These are phyloP conservation scores for Asclepias syriaca DNA, from an alignment of 257 asterid species.

Conservation along the genomic window DNA sequence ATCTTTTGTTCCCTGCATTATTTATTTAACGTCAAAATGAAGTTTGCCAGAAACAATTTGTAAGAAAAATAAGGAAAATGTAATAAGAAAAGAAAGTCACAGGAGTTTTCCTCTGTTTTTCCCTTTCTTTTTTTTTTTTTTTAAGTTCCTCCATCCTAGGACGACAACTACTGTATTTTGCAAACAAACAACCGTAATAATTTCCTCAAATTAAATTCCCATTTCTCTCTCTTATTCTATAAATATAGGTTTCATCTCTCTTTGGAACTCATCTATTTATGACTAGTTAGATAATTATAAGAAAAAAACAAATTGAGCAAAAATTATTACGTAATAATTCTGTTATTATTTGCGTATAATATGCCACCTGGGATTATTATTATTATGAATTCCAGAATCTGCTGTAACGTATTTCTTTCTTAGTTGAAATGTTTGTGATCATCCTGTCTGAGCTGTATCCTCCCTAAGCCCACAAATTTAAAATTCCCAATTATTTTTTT, in stretches of 20 bases:
- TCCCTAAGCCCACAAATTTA: neutral
- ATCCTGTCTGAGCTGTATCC: conserved; percentile 8
- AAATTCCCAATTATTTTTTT: neutral
- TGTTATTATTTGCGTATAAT: no score
- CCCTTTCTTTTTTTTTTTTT: no score
- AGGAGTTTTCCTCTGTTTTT: conserved; percentile 5
- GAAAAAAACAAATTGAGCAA: no score
- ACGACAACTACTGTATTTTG: neutral
- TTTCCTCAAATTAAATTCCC: no score
- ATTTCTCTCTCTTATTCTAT: no score
- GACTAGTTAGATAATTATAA: no score
- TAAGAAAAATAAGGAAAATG: neutral
- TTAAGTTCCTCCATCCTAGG: neutral
- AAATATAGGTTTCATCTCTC: no score
- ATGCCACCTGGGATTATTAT: neutral
- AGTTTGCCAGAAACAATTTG: neutral
- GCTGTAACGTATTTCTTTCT: neutral
- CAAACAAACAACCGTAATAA: no score
- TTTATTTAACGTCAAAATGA: neutral
- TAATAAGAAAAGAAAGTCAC: neutral
- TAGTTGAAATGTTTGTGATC: neutral
- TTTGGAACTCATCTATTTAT: no score
- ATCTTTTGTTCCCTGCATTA: conserved; percentile 14
- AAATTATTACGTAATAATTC: no score
- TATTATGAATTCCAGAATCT: neutral